A percentile compares a stretch with the other conserved stretches of the same genome.
Evolutionary conservation across 225 moss, liverwort and hornwort genomes (phyloP).

Genomic region (Bryoerythrophyllum caledonicum): DNA sequence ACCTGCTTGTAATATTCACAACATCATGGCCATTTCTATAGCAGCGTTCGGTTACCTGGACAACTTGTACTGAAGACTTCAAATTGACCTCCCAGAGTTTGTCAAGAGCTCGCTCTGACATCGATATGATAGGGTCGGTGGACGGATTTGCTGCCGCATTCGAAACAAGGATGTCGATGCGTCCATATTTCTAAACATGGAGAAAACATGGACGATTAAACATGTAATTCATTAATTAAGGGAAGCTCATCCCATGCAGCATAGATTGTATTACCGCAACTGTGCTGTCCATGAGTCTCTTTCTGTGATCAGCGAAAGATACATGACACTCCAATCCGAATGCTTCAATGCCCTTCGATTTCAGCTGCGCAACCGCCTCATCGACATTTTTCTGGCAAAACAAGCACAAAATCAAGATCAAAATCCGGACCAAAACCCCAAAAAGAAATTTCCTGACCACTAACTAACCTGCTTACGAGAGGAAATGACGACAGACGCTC

Average conservation of each 20-base stretch:
- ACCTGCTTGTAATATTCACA: no score
- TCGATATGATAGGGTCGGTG: slow-evolving; percentile 44
- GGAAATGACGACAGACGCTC: slow-evolving; percentile 87
- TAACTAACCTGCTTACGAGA: slow-evolving; percentile 86
- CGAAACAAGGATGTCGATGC: slow-evolving; percentile 87
- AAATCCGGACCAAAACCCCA: no score
- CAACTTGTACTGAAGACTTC: slow-evolving; percentile 85
- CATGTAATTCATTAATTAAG: no score
- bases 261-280: slow-evolving; percentile 55
- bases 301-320: slow-evolving; percentile 80
- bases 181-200: slow-evolving; percentile 73
- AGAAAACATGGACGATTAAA: no score
- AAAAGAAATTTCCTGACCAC: no score
- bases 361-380: slow-evolving; percentile 69
- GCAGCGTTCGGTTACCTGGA: no score
- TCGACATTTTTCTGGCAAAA: slow-evolving; percentile 80
- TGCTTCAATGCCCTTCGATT: slow-evolving; percentile 69
- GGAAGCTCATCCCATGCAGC: no score
- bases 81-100: slow-evolving; percentile 93
- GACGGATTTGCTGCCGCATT: slow-evolving; percentile 91
- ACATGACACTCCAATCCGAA: slow-evolving; percentile 89
- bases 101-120: slow-evolving; percentile 73
- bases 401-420: no score
- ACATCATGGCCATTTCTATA: no score
- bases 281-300: slow-evolving; percentile 75